phyloP scores from a whole-genome alignment of 768 basidiomycete species.

The Kwoniella europaea region DNA sequence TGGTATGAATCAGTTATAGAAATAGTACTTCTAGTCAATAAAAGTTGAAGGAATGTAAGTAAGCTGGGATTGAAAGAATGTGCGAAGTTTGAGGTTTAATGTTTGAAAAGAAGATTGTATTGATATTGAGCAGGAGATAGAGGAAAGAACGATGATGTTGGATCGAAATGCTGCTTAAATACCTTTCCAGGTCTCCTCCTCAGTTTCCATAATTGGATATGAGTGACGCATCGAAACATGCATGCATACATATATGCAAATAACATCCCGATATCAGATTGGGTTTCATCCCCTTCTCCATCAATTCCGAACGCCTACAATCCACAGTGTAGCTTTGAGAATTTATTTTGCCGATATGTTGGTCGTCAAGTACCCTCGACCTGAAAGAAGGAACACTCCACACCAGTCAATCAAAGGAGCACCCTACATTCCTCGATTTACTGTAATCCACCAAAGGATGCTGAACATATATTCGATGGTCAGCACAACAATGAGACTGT shows the following conservation, averaged over 20 bases:
- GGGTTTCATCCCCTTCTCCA: not conserved
- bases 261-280: not conserved
- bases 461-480: not conserved
- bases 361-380: not conserved
- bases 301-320: not conserved
- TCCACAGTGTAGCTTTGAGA: not conserved
- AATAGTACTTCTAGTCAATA: not conserved
- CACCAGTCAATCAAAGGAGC: not conserved
- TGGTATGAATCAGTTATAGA: not conserved
- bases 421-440: not conserved
- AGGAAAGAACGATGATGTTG: not conserved
- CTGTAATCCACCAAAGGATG: not conserved
- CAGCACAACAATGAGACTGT: not conserved
- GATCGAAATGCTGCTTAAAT: not conserved
- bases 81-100: not conserved
- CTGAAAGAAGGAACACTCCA: not conserved
- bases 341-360: not conserved
- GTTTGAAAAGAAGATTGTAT: no score
- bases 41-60: constrained; percentile 2
- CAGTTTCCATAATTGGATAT: no score
- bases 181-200: not conserved
- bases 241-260: not conserved
- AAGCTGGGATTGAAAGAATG: not conserved
- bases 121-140: not conserved
- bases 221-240: no score